A percentile compares a stretch with the other conserved stretches of the same genome.
These are phyloP conservation scores for Pseudogymnoascus sp. DNA, from an alignment of 2,329 filamentous ascomycete genomes.

Conservation along the genomic window DNA sequence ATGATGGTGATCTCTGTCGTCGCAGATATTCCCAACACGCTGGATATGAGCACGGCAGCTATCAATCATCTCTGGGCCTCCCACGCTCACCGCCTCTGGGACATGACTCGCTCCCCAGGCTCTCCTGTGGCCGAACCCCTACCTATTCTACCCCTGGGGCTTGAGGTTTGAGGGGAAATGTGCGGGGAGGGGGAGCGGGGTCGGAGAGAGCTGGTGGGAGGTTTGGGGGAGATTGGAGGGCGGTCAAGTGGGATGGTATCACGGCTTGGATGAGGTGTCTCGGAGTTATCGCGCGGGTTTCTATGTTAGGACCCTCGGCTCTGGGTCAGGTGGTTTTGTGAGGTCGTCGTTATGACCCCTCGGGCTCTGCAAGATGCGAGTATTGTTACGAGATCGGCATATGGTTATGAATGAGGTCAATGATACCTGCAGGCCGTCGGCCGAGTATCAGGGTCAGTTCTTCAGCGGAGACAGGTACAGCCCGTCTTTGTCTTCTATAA, in stretches of 20 bases:
- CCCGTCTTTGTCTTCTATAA: neutral
- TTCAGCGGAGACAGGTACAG: neutral
- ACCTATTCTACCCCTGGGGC: neutral
- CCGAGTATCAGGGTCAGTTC: neutral
- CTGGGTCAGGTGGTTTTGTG: neutral
- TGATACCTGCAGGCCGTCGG: neutral
- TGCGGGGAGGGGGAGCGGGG: neutral
- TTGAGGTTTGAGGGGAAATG: neutral
- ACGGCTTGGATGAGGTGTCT: neutral
- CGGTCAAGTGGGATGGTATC: neutral
- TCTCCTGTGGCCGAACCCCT: neutral
- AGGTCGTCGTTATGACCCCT: neutral
- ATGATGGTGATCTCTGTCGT: neutral
- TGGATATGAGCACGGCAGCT: conserved; percentile 1
- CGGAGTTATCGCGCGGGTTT: neutral
- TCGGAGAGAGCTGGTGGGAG: neutral
- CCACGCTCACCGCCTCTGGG: neutral
- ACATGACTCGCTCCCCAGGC: conserved; percentile 4
- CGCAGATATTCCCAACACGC: neutral
- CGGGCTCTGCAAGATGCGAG: neutral
- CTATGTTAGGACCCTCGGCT: neutral
- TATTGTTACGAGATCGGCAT: neutral
- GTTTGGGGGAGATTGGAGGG: neutral
- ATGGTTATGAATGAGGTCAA: neutral
- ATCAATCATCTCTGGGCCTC: neutral